Percentiles rank a stretch among this genome's conserved stretches.
Evolutionary conservation across 169 alveolate species (phyloP).

Genomic region (Plasmodium knowlesi): DNA sequence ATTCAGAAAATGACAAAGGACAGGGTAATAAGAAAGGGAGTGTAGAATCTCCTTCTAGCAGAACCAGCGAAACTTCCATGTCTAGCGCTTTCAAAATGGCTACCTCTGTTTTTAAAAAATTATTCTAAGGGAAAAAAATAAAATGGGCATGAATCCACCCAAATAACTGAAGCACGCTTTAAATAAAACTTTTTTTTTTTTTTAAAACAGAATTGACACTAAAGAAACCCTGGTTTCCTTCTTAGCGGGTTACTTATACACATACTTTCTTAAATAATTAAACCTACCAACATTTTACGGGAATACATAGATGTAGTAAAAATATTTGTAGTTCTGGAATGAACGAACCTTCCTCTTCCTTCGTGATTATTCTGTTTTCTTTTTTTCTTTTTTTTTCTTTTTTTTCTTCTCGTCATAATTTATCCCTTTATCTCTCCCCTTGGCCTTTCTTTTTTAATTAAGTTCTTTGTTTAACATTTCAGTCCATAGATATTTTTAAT

Average conservation of each 20-base stretch:
- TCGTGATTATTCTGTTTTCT: neutral
- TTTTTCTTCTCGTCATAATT: neutral
- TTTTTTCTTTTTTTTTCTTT: neutral
- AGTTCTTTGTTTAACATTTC: constrained; percentile 36
- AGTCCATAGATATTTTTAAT: constrained; percentile 30
- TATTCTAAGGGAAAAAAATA: constrained; percentile 25
- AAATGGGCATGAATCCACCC: neutral
- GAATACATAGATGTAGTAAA: neutral
- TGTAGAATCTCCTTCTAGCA: constrained; percentile 57
- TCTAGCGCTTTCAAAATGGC: constrained; percentile 76
- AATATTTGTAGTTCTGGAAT: neutral
- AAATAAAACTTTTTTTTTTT: neutral
- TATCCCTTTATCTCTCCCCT: neutral
- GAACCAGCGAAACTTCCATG: constrained; percentile 72
- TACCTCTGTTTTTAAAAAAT: constrained; percentile 74
- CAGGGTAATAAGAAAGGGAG: constrained; percentile 20
- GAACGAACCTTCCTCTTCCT: neutral
- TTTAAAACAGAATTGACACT: neutral
- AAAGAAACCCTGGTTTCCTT: neutral
- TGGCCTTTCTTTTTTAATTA: constrained; percentile 4
- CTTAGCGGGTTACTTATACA: neutral
- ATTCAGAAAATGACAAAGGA: constrained; percentile 49
- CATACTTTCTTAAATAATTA: neutral
- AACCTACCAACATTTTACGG: neutral
- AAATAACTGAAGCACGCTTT: neutral